These are phyloP conservation scores for Saururus chinensis DNA, from an alignment of 164 flowering plant genomes.

Conservation along the genomic window DNA sequence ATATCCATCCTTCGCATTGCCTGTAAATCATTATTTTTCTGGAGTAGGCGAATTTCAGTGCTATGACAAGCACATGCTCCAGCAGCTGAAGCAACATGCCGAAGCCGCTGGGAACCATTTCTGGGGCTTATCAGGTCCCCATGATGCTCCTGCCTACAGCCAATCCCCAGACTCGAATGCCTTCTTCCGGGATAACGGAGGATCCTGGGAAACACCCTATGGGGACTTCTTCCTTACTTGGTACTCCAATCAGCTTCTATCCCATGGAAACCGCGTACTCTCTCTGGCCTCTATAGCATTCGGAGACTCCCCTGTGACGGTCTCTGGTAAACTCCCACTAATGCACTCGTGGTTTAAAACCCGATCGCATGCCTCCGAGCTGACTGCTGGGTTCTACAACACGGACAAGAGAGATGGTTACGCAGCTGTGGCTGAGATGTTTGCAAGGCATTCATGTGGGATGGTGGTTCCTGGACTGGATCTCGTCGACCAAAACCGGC, in stretches of 20 bases:
- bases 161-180: slow-evolving; percentile 32
- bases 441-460: slow-evolving; percentile 51
- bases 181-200: slow-evolving; percentile 64
- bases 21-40: slow-evolving; percentile 4
- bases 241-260: slow-evolving; percentile 64
- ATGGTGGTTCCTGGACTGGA: slow-evolving; percentile 80
- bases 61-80: slow-evolving; percentile 70
- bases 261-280: slow-evolving; percentile 65
- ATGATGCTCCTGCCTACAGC: slow-evolving; percentile 63
- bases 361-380: slow-evolving; percentile 66
- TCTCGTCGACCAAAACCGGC: slow-evolving; percentile 46
- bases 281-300: slow-evolving; percentile 51
- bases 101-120: slow-evolving; percentile 43
- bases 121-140: slow-evolving; percentile 92
- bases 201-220: slow-evolving; percentile 86
- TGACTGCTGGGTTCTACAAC: slow-evolving; percentile 78
- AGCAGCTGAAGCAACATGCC: slow-evolving; percentile 52
- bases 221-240: slow-evolving; percentile 91
- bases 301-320: slow-evolving; percentile 16
- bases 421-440: slow-evolving; percentile 45
- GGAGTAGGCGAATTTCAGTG: slow-evolving; percentile 94
- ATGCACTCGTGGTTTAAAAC: slow-evolving; percentile 52
- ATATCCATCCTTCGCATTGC: slow-evolving; percentile 49
- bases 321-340: slow-evolving; percentile 65
- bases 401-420: slow-evolving; percentile 60